Percentiles rank a stretch among this genome's conserved stretches.
Conservation (phyloP, 352 stramenopile genomes). For the Blastocystis sp. region DNA sequence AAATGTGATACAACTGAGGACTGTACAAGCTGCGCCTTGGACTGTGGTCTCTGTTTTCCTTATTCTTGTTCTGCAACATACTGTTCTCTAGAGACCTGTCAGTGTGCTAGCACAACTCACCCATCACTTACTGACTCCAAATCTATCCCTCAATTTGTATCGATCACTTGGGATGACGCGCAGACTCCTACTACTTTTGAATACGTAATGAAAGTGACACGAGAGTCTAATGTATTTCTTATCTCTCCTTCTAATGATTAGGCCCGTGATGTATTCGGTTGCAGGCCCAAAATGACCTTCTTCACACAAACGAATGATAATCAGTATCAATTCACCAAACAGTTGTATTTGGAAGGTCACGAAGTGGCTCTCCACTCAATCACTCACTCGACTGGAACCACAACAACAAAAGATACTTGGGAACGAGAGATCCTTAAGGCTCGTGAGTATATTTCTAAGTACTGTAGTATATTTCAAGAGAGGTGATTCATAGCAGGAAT, state of each 20-base stretch:
- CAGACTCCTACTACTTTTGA: conserved; percentile 48
- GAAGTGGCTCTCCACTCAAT: conserved; percentile 32
- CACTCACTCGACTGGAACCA: neutral
- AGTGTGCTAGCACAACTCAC: conserved; percentile 7
- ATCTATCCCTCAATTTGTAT: conserved; percentile 25
- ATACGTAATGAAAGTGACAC: conserved; percentile 10
- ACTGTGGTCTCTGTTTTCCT: conserved; percentile 20
- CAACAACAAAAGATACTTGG: neutral
- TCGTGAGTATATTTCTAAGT: conserved; percentile 6
- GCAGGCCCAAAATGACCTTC: conserved; percentile 50
- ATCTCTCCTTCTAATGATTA: neutral
- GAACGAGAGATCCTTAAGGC: conserved; percentile 56
- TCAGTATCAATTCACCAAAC: conserved; percentile 59
- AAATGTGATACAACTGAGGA: neutral
- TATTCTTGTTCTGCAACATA: conserved; percentile 16
- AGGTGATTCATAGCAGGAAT: neutral
- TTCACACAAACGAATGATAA: conserved; percentile 65
- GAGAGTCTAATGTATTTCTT: neutral
- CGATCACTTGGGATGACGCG: conserved; percentile 50
- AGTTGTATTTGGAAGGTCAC: conserved; percentile 55
- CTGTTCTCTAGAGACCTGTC: neutral
- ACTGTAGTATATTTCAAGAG: neutral
- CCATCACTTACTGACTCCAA: neutral
- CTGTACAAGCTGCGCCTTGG: neutral
- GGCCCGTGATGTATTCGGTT: conserved; percentile 15